Conservation (phyloP, 2,329 filamentous ascomycete species). For the Aspergillus alliaceus region DNA sequence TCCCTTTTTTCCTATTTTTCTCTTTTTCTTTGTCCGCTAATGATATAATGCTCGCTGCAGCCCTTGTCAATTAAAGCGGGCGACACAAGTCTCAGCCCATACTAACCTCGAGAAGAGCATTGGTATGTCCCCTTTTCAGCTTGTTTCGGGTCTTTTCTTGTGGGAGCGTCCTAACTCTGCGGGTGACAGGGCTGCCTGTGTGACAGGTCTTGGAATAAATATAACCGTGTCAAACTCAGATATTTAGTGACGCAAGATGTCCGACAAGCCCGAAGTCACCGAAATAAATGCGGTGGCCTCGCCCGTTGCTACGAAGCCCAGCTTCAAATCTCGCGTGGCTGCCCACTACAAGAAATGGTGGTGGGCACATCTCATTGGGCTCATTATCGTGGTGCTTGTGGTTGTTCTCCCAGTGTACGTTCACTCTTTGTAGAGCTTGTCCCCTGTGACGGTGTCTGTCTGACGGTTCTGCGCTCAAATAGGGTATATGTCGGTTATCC, state of each 20-base stretch:
- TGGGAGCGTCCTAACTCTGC: neutral
- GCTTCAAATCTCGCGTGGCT: conserved; percentile 26
- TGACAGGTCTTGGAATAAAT: neutral
- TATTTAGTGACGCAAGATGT: conserved; percentile 11
- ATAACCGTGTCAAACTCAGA: neutral
- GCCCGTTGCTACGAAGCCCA: conserved; percentile 17
- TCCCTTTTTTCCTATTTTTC: too few relatives aligned
- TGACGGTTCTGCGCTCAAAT: neutral
- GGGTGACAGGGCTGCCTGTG: neutral
- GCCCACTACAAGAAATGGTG: conserved; percentile 49
- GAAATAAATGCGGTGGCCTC: conserved; percentile 14
- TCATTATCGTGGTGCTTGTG: conserved; percentile 54
- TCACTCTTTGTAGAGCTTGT: neutral
- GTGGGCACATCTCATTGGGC: conserved; percentile 55
- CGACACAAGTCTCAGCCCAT: neutral
- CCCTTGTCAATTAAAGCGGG: neutral
- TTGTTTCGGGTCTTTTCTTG: neutral
- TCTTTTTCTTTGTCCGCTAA: too few relatives aligned
- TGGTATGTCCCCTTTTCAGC: neutral
- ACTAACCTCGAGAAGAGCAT: neutral
- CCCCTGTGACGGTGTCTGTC: neutral
- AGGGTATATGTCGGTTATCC: conserved; percentile 62
- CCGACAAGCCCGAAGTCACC: conserved; percentile 23
- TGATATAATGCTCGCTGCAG: neutral
- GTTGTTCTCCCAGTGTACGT: conserved; percentile 59